Evolutionary conservation across 768 basidiomycete species (phyloP), one percentile per base, ranked within the genome.

Genomic region (Podaxis carcinomalis): DNA sequence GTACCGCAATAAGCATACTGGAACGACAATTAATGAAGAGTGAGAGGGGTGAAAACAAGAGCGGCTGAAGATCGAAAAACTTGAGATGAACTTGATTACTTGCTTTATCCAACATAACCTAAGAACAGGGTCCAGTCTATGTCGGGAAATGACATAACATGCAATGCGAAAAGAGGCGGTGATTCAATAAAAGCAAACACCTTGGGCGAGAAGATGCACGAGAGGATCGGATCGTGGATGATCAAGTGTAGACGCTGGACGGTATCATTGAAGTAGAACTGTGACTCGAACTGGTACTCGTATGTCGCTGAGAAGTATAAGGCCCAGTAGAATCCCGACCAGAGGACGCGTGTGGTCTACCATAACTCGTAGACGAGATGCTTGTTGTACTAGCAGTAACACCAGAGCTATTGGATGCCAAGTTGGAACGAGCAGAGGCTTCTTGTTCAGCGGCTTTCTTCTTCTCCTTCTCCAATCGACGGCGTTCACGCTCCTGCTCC

Each of bases 401-500:
- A 32, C 7, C 7, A 10, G 52, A 47, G 13, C 10, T 25, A 5
- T 49, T 49, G 13, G 52, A 46, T 5, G 23, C 19, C 4, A 44
- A 49, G 9, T 27, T 46, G 6, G 59, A n/a, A 16, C 59, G 59
- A n/a, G n/a, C 36, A n/a, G 35, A 39, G 11, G 47, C 27, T 46
- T 51, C 71, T 40, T 62, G 69, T 42, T 70, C 72, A 64, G 62
- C 69, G 63, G 61, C 73, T 55, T 62, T 63, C 52, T 63, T 61
- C 53, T 61, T 64, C 52, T 63, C 75, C 67, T 69, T 77, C 70
- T 64, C 74, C 52, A 65, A 66, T 57, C 63, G 65, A 50, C 62
- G 68, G n/a, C 69, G 68, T 57, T 76, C 74, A 44, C 66, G 61
- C 21, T 64, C 56, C 23, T 57, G 57, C 56, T 66, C 62, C 47